Evolutionary conservation across 345 rosid species (phyloP).

Genomic region (Eucalyptus albens): DNA sequence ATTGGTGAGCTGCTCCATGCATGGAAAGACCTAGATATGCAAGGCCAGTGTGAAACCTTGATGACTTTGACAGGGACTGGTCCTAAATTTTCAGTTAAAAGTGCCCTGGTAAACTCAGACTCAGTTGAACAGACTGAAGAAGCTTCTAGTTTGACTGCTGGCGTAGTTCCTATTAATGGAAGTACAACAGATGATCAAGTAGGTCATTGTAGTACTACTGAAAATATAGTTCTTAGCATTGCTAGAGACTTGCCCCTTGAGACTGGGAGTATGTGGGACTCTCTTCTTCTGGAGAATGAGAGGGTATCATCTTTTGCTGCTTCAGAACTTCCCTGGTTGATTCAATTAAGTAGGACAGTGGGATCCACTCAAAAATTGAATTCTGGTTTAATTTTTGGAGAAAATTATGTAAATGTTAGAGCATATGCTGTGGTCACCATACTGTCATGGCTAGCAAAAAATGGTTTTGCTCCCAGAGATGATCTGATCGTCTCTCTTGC

Average conservation of each 20-base stretch:
- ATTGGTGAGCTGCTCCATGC: constrained; percentile 86
- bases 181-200: constrained; percentile 25
- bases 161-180: constrained; percentile 12
- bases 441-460: constrained; percentile 80
- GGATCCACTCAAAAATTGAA: constrained; percentile 26
- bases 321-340: constrained; percentile 84
- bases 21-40: constrained; percentile 96
- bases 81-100: constrained; percentile 26
- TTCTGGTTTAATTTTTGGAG: constrained; percentile 43
- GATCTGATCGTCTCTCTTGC: constrained; percentile 64
- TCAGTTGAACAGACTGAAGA: constrained; percentile 10
- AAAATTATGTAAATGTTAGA: constrained; percentile 48
- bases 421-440: constrained; percentile 50
- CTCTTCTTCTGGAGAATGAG: constrained; percentile 54
- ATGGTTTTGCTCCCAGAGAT: constrained; percentile 85
- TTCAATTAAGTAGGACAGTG: constrained; percentile 46
- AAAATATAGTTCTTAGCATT: constrained; percentile 40
- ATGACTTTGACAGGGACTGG: constrained; percentile 39
- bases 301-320: constrained; percentile 67
- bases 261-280: constrained; percentile 40
- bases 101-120: constrained; percentile 6
- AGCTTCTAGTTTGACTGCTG: constrained; percentile 19
- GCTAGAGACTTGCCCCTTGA: constrained; percentile 52
- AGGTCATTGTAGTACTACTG: constrained; percentile 20
- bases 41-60: constrained; percentile 69